Base-by-base conservation (phyloP, 2,329 filamentous ascomycete genomes). In the Alternaria dauci region DNA sequence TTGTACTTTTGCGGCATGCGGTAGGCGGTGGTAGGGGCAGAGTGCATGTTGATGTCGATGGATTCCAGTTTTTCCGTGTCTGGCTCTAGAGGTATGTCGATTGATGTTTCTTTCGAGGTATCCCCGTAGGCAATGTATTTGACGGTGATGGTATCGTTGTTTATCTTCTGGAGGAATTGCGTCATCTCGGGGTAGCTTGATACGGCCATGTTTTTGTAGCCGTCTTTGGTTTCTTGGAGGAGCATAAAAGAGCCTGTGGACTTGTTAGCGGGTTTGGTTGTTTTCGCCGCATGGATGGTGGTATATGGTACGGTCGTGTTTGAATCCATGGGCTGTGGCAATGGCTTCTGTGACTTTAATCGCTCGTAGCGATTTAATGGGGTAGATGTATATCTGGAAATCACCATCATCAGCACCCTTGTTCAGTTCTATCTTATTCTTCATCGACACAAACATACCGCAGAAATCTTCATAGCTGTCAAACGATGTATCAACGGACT, bases 311-410 rank as follows among this genome's bases (percentile, higher is more conserved):
- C 82, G 72, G 63, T 84, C 82, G 60, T 82, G 78, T 28, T 78
- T 71, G 57, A 84, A 81, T 61, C 82, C 82, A 72, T 81, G 69
- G 57, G 75, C 76, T 8, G 81, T 82, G 18, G 81, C 77, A 47
- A 77, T 64, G 16, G 79, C 78, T 39, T 73, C 70, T 2, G 75
- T 69, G 26, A 81, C 69, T 20, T 78, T 75, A 5, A 79, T 73
- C 2, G 71, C 75, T 16, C 81, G 78, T 7, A 83, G 72, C 14
- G 81, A 80, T 66, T 84, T 84, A 72, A 84, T 81, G 3, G 82
- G 82, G 59, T 84, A 84, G 6, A 79, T 74, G 58, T 81, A 81
- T 14, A 84, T 77, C 77, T 82, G 25, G 1, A 8, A 4, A 12
- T 34, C 16, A 2, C 18, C 28, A 3, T n/a, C 14, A 36, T 48